Conservation (phyloP, 306 rosid species). For the Citrullus colocynthis region DNA sequence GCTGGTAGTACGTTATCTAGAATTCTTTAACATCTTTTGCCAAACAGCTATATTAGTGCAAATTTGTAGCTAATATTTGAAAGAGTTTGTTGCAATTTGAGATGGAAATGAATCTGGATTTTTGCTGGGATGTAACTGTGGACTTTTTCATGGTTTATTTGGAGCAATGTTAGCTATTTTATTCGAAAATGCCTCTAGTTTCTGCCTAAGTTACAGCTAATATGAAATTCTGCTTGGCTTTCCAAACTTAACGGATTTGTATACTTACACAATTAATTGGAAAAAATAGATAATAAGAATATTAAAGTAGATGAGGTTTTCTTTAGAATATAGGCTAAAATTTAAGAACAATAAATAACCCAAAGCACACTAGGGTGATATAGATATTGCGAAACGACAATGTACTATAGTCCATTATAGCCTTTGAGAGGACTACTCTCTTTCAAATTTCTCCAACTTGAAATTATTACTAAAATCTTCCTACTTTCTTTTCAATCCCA, state of each 20-base stretch:
- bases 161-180: background rate
- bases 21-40: conserved; percentile 1
- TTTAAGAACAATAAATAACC: too few species aligned
- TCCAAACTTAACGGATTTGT: background rate
- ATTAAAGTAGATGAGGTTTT: too few species aligned
- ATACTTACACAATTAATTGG: too few species aligned
- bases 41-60: background rate
- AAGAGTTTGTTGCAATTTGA: conserved; percentile 2
- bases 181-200: background rate
- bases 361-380: too few species aligned
- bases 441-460: too few species aligned
- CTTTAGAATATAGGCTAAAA: too few species aligned
- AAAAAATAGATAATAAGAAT: too few species aligned
- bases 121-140: background rate
- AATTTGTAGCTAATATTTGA: background rate
- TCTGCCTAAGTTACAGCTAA: background rate
- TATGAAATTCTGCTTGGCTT: background rate
- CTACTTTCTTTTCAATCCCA: too few species aligned
- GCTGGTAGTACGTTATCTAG: conserved; percentile 10
- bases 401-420: too few species aligned
- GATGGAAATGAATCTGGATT: background rate
- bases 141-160: background rate
- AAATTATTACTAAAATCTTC: too few species aligned
- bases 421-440: too few species aligned
- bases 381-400: too few species aligned